phyloP scores from a whole-genome alignment of 2,329 filamentous ascomycete species.

The Ophiocordyceps camponoti-rufipedis region DNA sequence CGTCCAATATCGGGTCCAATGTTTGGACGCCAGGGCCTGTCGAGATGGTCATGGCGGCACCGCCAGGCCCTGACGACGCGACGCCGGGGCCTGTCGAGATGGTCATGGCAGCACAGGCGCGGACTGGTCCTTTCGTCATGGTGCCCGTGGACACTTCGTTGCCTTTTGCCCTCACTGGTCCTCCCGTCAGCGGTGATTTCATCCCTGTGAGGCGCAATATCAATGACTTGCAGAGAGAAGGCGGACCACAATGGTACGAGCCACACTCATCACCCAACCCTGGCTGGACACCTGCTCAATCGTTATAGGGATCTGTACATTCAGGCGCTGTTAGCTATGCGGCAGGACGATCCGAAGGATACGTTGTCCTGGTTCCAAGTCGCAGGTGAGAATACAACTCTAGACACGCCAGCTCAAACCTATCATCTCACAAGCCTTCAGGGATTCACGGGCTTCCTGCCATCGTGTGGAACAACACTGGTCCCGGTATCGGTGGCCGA shows the following conservation, averaged over 20 bases:
- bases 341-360: background rate
- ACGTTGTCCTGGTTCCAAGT: background rate
- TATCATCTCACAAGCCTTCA: background rate
- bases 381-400: background rate
- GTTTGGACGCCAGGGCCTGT: too few relatives aligned
- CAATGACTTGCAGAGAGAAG: background rate
- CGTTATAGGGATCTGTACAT: background rate
- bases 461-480: background rate
- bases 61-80: too few relatives aligned
- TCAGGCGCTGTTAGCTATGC: background rate
- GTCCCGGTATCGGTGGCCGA: background rate
- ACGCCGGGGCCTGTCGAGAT: too few relatives aligned
- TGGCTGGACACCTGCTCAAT: background rate
- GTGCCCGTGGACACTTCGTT: background rate
- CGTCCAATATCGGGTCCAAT: background rate
- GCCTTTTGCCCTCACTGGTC: background rate
- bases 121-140: too few relatives aligned
- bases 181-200: background rate
- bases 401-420: background rate
- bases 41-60: too few relatives aligned
- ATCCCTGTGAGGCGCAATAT: background rate
- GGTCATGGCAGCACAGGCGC: too few relatives aligned
- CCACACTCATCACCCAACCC: too few relatives aligned
- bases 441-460: background rate
- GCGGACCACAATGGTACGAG: background rate